phyloP scores from a whole-genome alignment of 371 early-diverging fungal species.

The Rhizopus delemar region DNA sequence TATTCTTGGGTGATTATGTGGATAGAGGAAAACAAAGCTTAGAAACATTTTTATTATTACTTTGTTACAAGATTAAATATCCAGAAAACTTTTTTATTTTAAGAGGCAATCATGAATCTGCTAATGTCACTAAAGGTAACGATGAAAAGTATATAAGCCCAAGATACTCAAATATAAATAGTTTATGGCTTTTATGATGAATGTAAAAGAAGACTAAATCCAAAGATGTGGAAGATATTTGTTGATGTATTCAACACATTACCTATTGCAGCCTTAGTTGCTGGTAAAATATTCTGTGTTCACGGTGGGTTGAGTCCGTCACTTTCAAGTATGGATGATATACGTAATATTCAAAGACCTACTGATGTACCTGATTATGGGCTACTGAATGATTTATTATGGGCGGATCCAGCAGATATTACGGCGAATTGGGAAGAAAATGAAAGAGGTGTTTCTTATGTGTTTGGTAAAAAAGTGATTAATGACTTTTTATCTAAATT shows the following conservation, averaged over 20 bases:
- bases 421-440: slow-evolving; percentile 94
- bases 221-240: slow-evolving; percentile 97
- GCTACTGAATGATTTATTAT: slow-evolving; percentile 84
- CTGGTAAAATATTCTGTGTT: slow-evolving; percentile 96
- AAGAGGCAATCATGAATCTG: slow-evolving; percentile 99
- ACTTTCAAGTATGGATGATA: slow-evolving; percentile 90
- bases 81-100: slow-evolving; percentile 97
- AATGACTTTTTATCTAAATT: slow-evolving; percentile 86
- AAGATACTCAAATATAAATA: slow-evolving; percentile 4
- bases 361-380: slow-evolving; percentile 98
- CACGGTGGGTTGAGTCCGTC: slow-evolving; percentile 98
- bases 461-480: slow-evolving; percentile 92
- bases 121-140: slow-evolving; percentile 89
- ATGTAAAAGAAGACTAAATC: slow-evolving; percentile 93
- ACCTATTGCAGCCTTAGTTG: slow-evolving; percentile 96
- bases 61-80: slow-evolving; percentile 97
- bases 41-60: slow-evolving; percentile 92
- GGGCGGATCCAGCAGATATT: slow-evolving; percentile 87
- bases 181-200: slow-evolving; percentile 99
- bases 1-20: slow-evolving; percentile 99
- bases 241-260: slow-evolving; percentile 98
- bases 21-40: slow-evolving; percentile 97
- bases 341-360: slow-evolving; percentile 88
- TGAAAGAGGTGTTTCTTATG: slow-evolving; percentile 97
- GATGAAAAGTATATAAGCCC: slow-evolving; percentile 9